Percentiles rank a stretch among this genome's conserved stretches.
These are phyloP conservation scores for Suillus occidentalis DNA, from an alignment of 768 basidiomycete species.

Conservation along the genomic window DNA sequence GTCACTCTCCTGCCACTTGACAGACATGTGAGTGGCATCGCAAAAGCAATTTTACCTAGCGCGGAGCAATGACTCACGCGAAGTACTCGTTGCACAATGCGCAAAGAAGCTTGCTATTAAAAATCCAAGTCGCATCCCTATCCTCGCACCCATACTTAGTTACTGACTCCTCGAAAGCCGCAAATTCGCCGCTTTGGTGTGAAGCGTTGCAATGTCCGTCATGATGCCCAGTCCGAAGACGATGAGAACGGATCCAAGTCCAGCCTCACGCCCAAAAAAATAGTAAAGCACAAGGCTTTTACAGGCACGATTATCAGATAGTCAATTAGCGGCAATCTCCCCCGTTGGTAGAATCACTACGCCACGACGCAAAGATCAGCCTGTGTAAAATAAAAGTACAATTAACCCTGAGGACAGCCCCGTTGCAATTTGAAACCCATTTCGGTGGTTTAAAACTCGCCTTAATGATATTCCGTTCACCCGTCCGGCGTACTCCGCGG, in stretches of 20 bases:
- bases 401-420: neutral
- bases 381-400: neutral
- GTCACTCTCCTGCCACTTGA: neutral
- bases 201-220: neutral
- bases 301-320: neutral
- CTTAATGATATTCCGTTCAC: neutral
- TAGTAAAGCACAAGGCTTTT: neutral
- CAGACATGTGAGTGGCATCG: slow-evolving; percentile 2
- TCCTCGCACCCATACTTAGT: neutral
- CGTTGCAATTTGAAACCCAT: neutral
- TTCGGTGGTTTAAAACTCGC: neutral
- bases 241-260: neutral
- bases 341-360: neutral
- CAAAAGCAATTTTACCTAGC: neutral
- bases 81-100: neutral
- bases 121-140: neutral
- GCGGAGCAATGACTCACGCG: neutral
- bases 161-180: neutral
- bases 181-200: neutral
- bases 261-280: neutral
- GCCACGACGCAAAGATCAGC: neutral
- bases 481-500: neutral
- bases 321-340: neutral
- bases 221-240: neutral
- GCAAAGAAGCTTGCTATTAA: neutral